Conservation (phyloP, 805 yeast genomes). For the Yamadazyma takamatsuzukensis region DNA sequence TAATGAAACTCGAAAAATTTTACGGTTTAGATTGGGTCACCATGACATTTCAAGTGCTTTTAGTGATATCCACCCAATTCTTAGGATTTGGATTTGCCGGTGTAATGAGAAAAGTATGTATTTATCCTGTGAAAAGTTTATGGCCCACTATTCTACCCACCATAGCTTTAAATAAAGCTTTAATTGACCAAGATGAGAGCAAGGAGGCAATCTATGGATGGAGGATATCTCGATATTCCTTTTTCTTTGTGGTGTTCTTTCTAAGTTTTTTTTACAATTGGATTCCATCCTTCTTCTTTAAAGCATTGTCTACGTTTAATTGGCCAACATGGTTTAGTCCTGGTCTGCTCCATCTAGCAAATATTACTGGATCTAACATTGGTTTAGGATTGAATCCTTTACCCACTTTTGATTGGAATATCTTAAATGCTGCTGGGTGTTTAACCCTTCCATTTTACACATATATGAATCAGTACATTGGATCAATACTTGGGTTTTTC, state of each 20-base stretch:
- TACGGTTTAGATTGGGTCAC: slow-evolving; percentile 42
- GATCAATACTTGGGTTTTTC: slow-evolving; percentile 30
- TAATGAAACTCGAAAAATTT: slow-evolving; percentile 40
- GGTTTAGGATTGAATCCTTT: slow-evolving; percentile 42
- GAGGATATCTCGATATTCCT: slow-evolving; percentile 40
- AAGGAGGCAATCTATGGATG: slow-evolving; percentile 28
- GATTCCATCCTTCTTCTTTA: slow-evolving; percentile 39
- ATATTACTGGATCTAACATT: slow-evolving; percentile 31
- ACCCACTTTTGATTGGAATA: slow-evolving; percentile 44
- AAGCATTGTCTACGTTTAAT: slow-evolving; percentile 36
- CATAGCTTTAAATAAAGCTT: slow-evolving; percentile 39
- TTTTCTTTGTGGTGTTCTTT: slow-evolving; percentile 30
- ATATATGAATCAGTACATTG: slow-evolving; percentile 37
- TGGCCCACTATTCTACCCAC: slow-evolving; percentile 46
- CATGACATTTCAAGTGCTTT: slow-evolving; percentile 51
- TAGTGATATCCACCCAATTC: slow-evolving; percentile 54
- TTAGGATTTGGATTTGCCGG: slow-evolving; percentile 70
- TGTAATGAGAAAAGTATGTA: slow-evolving; percentile 52
- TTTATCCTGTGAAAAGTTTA: slow-evolving; percentile 38
- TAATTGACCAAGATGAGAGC: slow-evolving; percentile 28
- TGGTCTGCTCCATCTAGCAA: slow-evolving; percentile 35
- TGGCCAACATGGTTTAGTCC: slow-evolving; percentile 46
- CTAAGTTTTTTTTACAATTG: slow-evolving; percentile 39
- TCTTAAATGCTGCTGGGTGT: slow-evolving; percentile 34
- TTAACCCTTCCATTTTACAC: slow-evolving; percentile 42